Percentiles rank a stretch among this genome's conserved stretches.
phyloP scores from a whole-genome alignment of 1,284 basidiomycete genomes.

The Trichosporon sp. region DNA sequence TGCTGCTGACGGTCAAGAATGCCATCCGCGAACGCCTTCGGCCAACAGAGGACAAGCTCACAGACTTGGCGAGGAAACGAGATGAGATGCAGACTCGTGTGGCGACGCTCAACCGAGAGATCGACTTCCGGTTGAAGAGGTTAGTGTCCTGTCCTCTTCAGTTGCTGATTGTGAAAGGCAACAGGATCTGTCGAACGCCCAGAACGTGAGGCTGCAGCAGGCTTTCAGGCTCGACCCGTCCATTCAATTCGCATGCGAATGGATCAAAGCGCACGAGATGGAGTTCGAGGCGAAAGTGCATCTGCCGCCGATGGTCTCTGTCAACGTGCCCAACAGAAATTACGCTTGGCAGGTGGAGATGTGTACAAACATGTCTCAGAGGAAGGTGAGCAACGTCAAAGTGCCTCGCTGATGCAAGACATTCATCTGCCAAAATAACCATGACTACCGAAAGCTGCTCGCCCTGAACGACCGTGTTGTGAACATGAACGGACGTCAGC shows the following conservation, averaged over 20 bases:
- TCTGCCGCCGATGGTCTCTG: constrained; percentile 71
- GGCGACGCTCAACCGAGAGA: background rate
- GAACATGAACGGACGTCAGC: background rate
- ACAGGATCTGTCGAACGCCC: constrained; percentile 57
- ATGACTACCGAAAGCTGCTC: constrained; percentile 71
- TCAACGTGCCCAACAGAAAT: constrained; percentile 61
- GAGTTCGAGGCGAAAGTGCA: constrained; percentile 75
- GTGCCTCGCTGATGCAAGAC: constrained; percentile 54
- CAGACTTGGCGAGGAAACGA: background rate
- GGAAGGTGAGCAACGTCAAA: constrained; percentile 55
- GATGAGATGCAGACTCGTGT: background rate
- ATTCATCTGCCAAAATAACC: constrained; percentile 76
- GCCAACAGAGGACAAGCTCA: background rate
- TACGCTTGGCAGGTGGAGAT: constrained; percentile 71
- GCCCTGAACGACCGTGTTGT: constrained; percentile 57
- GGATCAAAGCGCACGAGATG: constrained; percentile 65
- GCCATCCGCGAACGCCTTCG: background rate
- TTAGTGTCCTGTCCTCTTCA: background rate
- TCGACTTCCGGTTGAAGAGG: constrained; percentile 4
- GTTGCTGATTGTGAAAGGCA: constrained; percentile 50
- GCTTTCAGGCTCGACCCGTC: constrained; percentile 54
- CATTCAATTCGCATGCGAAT: constrained; percentile 61
- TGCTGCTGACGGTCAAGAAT: background rate
- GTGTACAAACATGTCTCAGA: constrained; percentile 57
- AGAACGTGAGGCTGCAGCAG: constrained; percentile 48